Conservation (phyloP, 169 alveolate genomes). For the Cryptosporidium baileyi region DNA sequence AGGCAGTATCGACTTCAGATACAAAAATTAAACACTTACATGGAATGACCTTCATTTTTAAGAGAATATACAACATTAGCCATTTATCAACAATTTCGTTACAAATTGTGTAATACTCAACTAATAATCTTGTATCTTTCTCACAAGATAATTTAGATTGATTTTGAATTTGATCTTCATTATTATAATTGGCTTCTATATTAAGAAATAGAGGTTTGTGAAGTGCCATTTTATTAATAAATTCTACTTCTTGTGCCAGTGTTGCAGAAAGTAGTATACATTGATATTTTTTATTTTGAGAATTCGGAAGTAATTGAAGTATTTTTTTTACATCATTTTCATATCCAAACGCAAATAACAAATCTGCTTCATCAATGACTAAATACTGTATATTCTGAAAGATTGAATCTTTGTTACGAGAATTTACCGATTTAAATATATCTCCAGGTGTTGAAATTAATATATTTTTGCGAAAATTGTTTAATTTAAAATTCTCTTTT, state of each 20-base stretch:
- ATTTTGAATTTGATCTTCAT: background rate
- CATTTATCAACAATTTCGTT: conserved; percentile 16
- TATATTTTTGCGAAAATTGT: background rate
- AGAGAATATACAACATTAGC: conserved; percentile 49
- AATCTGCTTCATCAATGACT: conserved; percentile 58
- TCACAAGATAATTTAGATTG: background rate
- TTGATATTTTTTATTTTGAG: conserved; percentile 56
- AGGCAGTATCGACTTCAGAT: conserved; percentile 53
- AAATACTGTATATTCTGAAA: conserved; percentile 5
- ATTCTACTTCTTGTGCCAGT: conserved; percentile 20
- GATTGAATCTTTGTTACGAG: background rate
- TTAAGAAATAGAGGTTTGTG: conserved; percentile 27
- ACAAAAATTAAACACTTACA: conserved; percentile 44
- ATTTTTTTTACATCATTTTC: conserved; percentile 40
- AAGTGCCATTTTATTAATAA: conserved; percentile 16
- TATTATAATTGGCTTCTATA: background rate
- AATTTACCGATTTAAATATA: background rate
- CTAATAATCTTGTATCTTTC: background rate
- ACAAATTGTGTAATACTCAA: conserved; percentile 35
- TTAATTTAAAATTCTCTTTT: background rate
- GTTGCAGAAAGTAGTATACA: conserved; percentile 58
- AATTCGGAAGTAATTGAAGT: conserved; percentile 33
- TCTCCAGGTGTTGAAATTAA: conserved; percentile 50
- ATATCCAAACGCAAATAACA: conserved; percentile 67
- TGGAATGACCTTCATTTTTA: conserved; percentile 62